Evolutionary conservation across 495 filamentous ascomycete species (phyloP), one percentile per base, ranked within the genome.

Genomic region (Penicillium daleae): DNA sequence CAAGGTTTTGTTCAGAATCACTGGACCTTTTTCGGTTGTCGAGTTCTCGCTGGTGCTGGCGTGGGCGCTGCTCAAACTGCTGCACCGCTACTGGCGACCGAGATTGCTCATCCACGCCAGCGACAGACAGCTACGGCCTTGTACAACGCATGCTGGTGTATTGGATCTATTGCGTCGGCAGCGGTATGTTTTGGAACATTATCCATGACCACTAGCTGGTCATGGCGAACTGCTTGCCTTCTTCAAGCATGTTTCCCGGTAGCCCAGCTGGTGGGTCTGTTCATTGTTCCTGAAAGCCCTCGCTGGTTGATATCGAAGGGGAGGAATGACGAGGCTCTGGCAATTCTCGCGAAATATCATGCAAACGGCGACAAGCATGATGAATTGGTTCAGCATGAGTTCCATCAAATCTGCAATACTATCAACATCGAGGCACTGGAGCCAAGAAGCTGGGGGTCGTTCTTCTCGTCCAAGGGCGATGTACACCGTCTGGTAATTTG

Each of bases 401-500:
- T 72, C 48, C 52, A 70, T 15, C 67, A 74, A 33, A 77, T 75
- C 71, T 69, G 69, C 63, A 57, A 82, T 78, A 76, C 81, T 83
- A 75, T 87, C 82, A 21, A 80, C 85, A 63, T 63, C 27, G 72
- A 65, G 52, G 66, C 64, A 31, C 66, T 50, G 54, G 69, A 61
- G 54, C 48, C 64, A n/a, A 63, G 56, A 2, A 37, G 50, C 26
- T 72, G 59, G 73, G 74, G 60, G 65, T 70, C 66, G 39, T 88
- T 91, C 78, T 81, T 90, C 78, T 75, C 74, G 44, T 89, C 86
- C 52, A 85, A 80, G 70, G 88, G 89, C 57, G 89, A 92, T 75
- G 78, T 86, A 15, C 87, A 88, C 65, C 81, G 88, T 19, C 67
- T 90, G 10, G 53, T 67, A 5, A 73, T 90, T 24, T 82, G 87